These are phyloP conservation scores for Pseudocercospora fuligena DNA, from an alignment of 2,329 filamentous ascomycete species.

Conservation along the genomic window DNA sequence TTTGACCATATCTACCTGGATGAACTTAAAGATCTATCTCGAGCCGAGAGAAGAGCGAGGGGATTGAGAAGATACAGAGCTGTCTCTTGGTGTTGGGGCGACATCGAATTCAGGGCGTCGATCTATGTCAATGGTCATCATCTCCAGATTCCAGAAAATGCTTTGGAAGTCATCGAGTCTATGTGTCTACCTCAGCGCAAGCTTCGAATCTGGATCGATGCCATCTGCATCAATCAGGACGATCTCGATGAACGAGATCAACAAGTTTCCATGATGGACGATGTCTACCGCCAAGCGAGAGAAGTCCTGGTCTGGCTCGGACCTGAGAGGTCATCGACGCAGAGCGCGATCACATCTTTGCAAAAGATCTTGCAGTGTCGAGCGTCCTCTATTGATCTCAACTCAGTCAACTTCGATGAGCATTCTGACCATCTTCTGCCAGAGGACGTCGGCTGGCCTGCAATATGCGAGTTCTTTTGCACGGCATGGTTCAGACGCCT, in stretches of 20 bases:
- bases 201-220: neutral
- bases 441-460: neutral
- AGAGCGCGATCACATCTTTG: neutral
- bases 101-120: neutral
- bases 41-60: no score
- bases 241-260: neutral
- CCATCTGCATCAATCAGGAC: no score
- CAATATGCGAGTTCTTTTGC: neutral
- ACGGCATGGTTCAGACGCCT: neutral
- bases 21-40: no score
- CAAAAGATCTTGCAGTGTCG: neutral
- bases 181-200: neutral
- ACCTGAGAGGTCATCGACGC: neutral
- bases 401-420: no score
- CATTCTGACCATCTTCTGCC: neutral
- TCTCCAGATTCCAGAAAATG: neutral
- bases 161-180: neutral
- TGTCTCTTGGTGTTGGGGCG: neutral
- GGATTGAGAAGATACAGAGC: neutral
- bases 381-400: neutral
- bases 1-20: neutral
- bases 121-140: neutral
- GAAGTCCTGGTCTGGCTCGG: neutral
- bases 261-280: neutral
- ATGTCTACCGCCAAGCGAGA: neutral